phyloP scores from a whole-genome alignment of 2,329 filamentous ascomycete genomes.

The Penicillium fuscoglaucum region DNA sequence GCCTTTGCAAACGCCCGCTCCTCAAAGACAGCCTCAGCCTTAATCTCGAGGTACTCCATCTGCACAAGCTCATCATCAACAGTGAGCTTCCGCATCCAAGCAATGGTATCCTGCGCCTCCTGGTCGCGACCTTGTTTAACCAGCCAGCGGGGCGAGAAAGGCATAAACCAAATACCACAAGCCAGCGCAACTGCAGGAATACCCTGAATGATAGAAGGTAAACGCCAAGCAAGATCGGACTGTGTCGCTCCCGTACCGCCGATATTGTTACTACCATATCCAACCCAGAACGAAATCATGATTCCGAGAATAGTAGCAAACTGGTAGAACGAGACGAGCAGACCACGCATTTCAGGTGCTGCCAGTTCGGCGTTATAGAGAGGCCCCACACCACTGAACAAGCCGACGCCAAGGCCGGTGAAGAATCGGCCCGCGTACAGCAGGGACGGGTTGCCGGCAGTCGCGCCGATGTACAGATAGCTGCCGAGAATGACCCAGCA shows the following conservation, averaged over 20 bases:
- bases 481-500: conserved; percentile 51
- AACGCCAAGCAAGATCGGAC: conserved; percentile 46
- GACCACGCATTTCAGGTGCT: conserved; percentile 35
- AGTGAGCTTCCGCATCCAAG: conserved; percentile 33
- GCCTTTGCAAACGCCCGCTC: conserved; percentile 45
- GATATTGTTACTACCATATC: conserved; percentile 47
- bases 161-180: conserved; percentile 49
- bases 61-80: conserved; percentile 42
- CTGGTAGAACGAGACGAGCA: conserved; percentile 38
- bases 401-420: conserved; percentile 33
- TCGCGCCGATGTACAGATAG: conserved; percentile 33
- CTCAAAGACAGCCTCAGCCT: conserved; percentile 49
- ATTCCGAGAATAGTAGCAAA: conserved; percentile 39
- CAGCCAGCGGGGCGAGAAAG: conserved; percentile 58
- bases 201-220: conserved; percentile 51
- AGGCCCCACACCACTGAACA: conserved; percentile 43
- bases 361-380: conserved; percentile 55
- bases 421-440: conserved; percentile 34
- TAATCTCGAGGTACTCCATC: conserved; percentile 51
- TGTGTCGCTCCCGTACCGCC: conserved; percentile 30
- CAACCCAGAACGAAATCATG: conserved; percentile 39
- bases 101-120: conserved; percentile 37
- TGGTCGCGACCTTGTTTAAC: conserved; percentile 49
- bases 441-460: conserved; percentile 24
- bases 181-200: conserved; percentile 39